phyloP scores from a whole-genome alignment of 1,139 yeast species.

The Kurtzmaniella natalensis region DNA sequence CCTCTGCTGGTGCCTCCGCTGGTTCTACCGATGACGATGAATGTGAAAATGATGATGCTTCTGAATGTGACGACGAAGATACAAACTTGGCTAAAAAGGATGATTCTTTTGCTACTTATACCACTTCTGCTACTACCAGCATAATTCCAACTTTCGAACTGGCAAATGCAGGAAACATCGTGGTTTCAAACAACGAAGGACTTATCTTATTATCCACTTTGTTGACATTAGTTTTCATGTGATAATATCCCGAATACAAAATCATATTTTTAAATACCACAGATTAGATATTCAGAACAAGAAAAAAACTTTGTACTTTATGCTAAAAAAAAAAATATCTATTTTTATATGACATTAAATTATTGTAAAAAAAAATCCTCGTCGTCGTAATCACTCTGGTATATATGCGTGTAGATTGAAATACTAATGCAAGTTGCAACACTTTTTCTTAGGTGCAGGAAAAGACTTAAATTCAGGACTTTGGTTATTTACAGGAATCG shows the following conservation, averaged over 20 bases:
- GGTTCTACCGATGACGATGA: conserved; percentile 8
- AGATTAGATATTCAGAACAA: no score
- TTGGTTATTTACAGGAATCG: no score
- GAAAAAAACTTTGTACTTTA: no score
- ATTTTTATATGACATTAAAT: no score
- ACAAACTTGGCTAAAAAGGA: conserved; percentile 4
- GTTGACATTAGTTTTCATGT: conserved; percentile 2
- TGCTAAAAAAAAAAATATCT: no score
- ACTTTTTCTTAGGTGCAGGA: no score
- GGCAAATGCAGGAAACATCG: conserved; percentile 5
- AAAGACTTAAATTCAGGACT: no score
- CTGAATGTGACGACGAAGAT: conserved; percentile 9
- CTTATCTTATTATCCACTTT: conserved; percentile 3
- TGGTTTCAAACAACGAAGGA: conserved; percentile 8
- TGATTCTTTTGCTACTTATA: background rate
- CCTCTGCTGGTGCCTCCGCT: conserved; percentile 2
- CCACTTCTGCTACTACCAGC: conserved; percentile 2
- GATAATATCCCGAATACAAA: no score
- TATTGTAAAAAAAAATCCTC: no score
- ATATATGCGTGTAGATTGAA: no score
- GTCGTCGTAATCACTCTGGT: no score
- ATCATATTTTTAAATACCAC: background rate
- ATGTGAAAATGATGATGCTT: conserved; percentile 11
- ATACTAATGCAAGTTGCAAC: no score
- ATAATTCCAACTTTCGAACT: background rate